These are phyloP conservation scores for Coelastrella sp. DNA, from an alignment of 139 green algal genomes.

Conservation along the genomic window DNA sequence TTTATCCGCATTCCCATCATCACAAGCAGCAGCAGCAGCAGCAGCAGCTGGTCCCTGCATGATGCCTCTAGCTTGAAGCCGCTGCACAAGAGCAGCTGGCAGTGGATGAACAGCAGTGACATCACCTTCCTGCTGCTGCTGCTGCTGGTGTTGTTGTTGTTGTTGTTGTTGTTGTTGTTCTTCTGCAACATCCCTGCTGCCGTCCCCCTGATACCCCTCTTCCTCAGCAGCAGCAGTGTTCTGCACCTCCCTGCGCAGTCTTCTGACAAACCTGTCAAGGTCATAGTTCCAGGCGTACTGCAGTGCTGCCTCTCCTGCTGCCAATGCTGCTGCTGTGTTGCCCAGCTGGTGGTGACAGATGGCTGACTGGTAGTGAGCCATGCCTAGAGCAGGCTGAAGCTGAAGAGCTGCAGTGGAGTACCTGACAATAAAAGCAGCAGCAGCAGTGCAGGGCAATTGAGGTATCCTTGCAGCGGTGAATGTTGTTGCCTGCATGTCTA, in stretches of 20 bases:
- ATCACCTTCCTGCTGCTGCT: neutral
- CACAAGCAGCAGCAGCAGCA: slow-evolving; percentile 3
- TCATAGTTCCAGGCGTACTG: slow-evolving; percentile 30
- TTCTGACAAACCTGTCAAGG: slow-evolving; percentile 15
- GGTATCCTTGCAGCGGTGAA: no score
- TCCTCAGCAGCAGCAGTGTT: neutral
- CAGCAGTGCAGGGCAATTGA: no score
- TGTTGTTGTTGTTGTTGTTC: neutral
- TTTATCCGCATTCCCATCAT: neutral
- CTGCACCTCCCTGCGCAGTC: neutral
- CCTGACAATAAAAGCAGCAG: no score
- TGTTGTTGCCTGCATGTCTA: no score
- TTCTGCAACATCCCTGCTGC: slow-evolving; percentile 2
- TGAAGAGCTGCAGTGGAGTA: slow-evolving; percentile 1
- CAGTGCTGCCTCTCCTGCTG: slow-evolving; percentile 11
- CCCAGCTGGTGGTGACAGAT: slow-evolving; percentile 2
- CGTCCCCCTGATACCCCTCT: slow-evolving; percentile 1
- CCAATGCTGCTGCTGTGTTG: slow-evolving; percentile 5
- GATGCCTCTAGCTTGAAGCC: neutral
- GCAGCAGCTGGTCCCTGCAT: neutral
- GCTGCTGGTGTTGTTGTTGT: no score
- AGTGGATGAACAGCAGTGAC: neutral
- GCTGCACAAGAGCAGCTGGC: slow-evolving; percentile 8
- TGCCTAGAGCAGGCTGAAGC: slow-evolving; percentile 25
- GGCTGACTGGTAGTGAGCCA: slow-evolving; percentile 34